Base-by-base conservation (phyloP, 345 rosid species). In the Arabis alpina region DNA sequence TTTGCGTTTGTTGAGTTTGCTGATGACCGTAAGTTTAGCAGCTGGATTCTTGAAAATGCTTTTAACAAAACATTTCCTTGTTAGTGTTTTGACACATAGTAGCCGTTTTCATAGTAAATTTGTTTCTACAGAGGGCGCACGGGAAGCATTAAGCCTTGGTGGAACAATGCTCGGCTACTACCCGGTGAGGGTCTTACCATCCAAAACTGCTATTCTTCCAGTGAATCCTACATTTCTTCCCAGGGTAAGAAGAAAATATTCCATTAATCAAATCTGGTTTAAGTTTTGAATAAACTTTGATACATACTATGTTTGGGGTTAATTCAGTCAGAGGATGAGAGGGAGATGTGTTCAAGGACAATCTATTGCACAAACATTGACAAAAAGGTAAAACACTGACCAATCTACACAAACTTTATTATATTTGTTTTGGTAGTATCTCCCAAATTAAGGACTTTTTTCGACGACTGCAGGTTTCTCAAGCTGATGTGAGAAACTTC, bases 121-220 rank as follows among this genome's bases (percentile, higher is more conserved):
- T 72, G 40, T 79, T 74, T 66, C 11, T 54, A 76, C 78, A 92
- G 98, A 84, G 15, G 92, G 96, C 6, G 94, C 98, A 66, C 73
- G 82, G 45, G 86, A 79, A 44, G 94, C 98, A 61, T 79, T 92
- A 75, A 81, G 76, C 82, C 87, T 92, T 13, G 86, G 86, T 32
- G 96, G 98, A 77, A 92, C 93, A 9, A 81, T 86, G 87, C 84
- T 92, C 3, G 98, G 98, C 45, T 92, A 76, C 80, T 89, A 89
- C 78, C 98, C 96, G 0, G 82, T 92, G 75, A 84, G 89, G 79
- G 91, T 92, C 76, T 79, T 92, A 77, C 98, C 96, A 58, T 92
- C 98, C 23, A 92, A 92, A 80, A 92, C 98, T 51, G 94, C 98
- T 39, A 92, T 92, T 54, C 94, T 88, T 71, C 98, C 96, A n/a